Conservation (phyloP, 352 stramenopile species). For the Phytopythium chamaehyphon region DNA sequence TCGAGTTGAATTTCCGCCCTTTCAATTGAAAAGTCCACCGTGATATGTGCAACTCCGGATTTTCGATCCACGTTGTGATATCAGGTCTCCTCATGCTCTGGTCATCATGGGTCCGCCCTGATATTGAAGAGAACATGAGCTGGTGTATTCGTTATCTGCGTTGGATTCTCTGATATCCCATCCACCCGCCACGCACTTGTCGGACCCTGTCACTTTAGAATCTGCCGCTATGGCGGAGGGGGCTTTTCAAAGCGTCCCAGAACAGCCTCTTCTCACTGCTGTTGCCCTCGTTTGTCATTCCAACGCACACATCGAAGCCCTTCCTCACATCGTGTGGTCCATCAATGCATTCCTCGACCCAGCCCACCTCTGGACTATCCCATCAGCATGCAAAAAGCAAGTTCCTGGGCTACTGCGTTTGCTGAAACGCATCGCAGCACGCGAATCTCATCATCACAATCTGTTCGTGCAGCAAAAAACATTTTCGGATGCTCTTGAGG, state of each 20-base stretch:
- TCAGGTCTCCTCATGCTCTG: too few relatives aligned
- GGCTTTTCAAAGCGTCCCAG: slow-evolving; percentile 1
- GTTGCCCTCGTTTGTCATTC: slow-evolving; percentile 12
- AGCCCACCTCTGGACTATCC: slow-evolving; percentile 18
- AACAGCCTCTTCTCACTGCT: slow-evolving; percentile 12
- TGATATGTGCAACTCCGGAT: too few relatives aligned
- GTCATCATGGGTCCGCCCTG: too few relatives aligned
- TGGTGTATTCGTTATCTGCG: too few relatives aligned
- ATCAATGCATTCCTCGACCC: slow-evolving; percentile 18
- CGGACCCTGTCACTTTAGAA: not conserved
- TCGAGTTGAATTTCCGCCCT: too few relatives aligned
- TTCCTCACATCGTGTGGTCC: slow-evolving; percentile 16
- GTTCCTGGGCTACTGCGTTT: not conserved
- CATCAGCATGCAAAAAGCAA: slow-evolving; percentile 13
- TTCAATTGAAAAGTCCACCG: too few relatives aligned
- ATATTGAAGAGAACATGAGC: too few relatives aligned
- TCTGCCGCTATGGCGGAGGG: not conserved
- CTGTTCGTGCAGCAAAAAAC: slow-evolving; percentile 10
- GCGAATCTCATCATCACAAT: slow-evolving; percentile 5
- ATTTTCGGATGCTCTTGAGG: slow-evolving; percentile 3
- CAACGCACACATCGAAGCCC: slow-evolving; percentile 10
- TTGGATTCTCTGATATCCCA: not conserved
- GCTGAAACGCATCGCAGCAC: not conserved
- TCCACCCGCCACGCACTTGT: not conserved
- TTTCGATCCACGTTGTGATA: too few relatives aligned